phyloP scores from a whole-genome alignment of 495 filamentous ascomycete genomes.

The Penicillium subrubescens region DNA sequence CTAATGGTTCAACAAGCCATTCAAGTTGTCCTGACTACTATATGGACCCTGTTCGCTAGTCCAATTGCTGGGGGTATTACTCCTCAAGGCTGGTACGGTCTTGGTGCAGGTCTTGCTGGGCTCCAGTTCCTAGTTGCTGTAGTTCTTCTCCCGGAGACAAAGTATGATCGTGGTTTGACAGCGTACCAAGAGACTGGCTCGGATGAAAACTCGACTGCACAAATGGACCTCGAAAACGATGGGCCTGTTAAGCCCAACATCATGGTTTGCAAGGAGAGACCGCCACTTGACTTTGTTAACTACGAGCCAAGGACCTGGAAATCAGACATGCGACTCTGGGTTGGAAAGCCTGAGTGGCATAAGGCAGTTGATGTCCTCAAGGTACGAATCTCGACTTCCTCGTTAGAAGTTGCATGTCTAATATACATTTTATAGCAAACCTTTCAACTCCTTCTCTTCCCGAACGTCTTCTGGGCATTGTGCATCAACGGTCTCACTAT shows the following conservation, averaged over 20 bases:
- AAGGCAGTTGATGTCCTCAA: constrained; percentile 26
- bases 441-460: constrained; percentile 31
- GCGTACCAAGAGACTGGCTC: constrained; percentile 26
- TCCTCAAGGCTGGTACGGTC: constrained; percentile 40
- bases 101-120: constrained; percentile 31
- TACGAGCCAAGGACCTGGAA: constrained; percentile 27
- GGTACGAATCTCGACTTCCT: constrained; percentile 8
- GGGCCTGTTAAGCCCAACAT: constrained; percentile 3
- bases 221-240: constrained; percentile 1
- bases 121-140: constrained; percentile 58
- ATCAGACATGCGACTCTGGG: constrained; percentile 33
- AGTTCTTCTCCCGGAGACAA: constrained; percentile 71
- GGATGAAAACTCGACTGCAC: neutral
- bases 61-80: constrained; percentile 39
- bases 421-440: constrained; percentile 1
- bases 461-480: constrained; percentile 44
- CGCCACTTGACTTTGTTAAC: constrained; percentile 27
- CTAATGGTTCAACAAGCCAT: constrained; percentile 37
- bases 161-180: constrained; percentile 38
- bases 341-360: constrained; percentile 31
- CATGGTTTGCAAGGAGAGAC: constrained; percentile 21
- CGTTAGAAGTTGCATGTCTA: neutral
- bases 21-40: constrained; percentile 29
- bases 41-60: constrained; percentile 35
- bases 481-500: constrained; percentile 40